Evolutionary conservation across 106 monocot genomes (phyloP).

Genomic region (Acorus gramineus): DNA sequence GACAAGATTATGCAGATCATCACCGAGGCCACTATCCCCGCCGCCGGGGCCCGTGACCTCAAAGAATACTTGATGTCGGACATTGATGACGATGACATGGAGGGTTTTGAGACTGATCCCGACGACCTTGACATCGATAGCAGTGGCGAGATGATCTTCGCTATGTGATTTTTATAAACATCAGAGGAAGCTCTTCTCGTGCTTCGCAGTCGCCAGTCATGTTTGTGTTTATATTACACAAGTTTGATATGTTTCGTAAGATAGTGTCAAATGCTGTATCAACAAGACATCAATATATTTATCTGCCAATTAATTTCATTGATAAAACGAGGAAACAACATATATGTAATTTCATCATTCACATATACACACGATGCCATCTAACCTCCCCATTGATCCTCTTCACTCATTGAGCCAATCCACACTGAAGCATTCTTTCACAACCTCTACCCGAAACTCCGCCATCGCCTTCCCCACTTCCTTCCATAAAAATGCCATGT

Average conservation of each 20-base stretch:
- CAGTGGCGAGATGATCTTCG: conserved; percentile 79
- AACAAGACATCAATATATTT: too few relatives aligned
- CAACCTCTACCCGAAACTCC: conserved; percentile 43
- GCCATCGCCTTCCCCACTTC: conserved; percentile 23
- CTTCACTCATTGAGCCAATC: conserved; percentile 48
- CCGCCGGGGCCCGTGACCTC: conserved; percentile 35
- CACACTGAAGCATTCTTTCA: conserved; percentile 35
- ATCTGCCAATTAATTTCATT: too few relatives aligned
- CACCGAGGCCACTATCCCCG: conserved; percentile 70
- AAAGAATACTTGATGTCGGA: conserved; percentile 22
- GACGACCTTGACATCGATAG: conserved; percentile 67
- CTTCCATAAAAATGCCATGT: conserved; percentile 36
- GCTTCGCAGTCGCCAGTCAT: too few relatives aligned
- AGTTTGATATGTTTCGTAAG: too few relatives aligned
- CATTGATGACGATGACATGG: conserved; percentile 72
- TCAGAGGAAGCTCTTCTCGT: too few relatives aligned
- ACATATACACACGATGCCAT: too few relatives aligned
- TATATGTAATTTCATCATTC: too few relatives aligned
- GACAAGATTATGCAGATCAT: conserved; percentile 91
- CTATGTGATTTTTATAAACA: conserved; percentile 31
- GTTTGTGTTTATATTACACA: too few relatives aligned
- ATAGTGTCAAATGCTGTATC: too few relatives aligned
- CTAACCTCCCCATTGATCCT: neutral
- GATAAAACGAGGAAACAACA: too few relatives aligned
- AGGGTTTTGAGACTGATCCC: conserved; percentile 62